A percentile compares a stretch with the other conserved stretches of the same genome.
Evolutionary conservation across 2,329 filamentous ascomycete species (phyloP).

Genomic region (Calonectria pseudoreteaudii): DNA sequence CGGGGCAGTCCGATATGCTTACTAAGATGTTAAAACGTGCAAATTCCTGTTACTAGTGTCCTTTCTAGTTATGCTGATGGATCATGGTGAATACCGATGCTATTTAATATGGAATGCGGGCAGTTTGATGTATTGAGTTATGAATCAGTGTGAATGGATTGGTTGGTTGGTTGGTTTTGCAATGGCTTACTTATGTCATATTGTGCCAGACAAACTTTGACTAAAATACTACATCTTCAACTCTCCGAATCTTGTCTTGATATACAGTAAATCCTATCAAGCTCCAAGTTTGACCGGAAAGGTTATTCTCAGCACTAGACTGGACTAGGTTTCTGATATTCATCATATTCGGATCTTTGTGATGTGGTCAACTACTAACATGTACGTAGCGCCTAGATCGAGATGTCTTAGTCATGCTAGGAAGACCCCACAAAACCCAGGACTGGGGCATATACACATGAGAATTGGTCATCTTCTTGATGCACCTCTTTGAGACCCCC

Average conservation of each 20-base stretch:
- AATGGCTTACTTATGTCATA: background rate
- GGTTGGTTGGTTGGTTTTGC: background rate
- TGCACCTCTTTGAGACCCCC: no score
- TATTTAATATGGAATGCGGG: background rate
- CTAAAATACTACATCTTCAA: background rate
- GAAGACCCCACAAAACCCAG: no score
- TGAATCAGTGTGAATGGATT: background rate
- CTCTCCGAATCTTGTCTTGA: background rate
- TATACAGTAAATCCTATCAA: background rate
- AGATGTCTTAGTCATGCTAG: no score
- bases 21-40: slow-evolving; percentile 15
- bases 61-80: background rate
- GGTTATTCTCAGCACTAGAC: background rate
- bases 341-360: background rate
- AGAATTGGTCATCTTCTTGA: no score
- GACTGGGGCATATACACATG: no score
- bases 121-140: background rate
- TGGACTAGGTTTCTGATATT: background rate
- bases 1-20: slow-evolving; percentile 31
- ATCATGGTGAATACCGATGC: background rate
- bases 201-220: background rate
- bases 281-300: background rate
- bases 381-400: no score
- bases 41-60: background rate
- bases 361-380: no score